phyloP scores from a whole-genome alignment of 2,329 filamentous ascomycete species.

The Calonectria multiphialidica region DNA sequence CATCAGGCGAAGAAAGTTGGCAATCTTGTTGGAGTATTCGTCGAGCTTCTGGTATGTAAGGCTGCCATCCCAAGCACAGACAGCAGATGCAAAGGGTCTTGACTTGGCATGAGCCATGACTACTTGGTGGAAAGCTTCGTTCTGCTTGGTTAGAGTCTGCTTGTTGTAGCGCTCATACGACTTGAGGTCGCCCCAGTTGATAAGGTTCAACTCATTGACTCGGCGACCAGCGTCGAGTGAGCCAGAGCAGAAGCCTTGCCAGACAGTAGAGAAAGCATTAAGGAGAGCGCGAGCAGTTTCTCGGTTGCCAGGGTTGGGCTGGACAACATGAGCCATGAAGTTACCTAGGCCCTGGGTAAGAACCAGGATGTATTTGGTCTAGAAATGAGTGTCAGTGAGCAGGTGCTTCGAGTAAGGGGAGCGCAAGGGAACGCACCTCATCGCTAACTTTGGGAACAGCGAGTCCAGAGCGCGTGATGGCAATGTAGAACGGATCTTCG shows the following conservation, averaged over 20 bases:
- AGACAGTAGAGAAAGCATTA: constrained; percentile 11
- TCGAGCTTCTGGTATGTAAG: constrained; percentile 21
- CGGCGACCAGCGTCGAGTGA: background rate
- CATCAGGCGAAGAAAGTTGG: constrained; percentile 12
- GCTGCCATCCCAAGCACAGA: constrained; percentile 18
- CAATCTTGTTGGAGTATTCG: constrained; percentile 16
- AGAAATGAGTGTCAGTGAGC: background rate
- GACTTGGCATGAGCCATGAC: constrained; percentile 1
- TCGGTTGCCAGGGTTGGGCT: background rate
- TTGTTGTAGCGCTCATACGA: constrained; percentile 12
- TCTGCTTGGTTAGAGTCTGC: background rate
- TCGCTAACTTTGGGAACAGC: background rate
- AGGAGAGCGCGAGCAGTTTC: constrained; percentile 14
- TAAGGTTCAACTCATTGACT: constrained; percentile 3
- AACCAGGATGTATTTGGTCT: background rate
- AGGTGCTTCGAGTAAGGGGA: too few species aligned
- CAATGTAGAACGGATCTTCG: background rate
- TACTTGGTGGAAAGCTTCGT: constrained; percentile 8
- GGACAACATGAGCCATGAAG: constrained; percentile 13
- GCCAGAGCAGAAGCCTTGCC: constrained; percentile 5
- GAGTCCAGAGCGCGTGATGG: background rate
- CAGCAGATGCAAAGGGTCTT: constrained; percentile 4
- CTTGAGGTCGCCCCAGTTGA: constrained; percentile 3
- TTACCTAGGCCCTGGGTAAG: background rate
- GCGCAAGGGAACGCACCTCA: background rate